Base-by-base conservation (phyloP, 2,329 filamentous ascomycete genomes). In the Fusarium tjaetaba region DNA sequence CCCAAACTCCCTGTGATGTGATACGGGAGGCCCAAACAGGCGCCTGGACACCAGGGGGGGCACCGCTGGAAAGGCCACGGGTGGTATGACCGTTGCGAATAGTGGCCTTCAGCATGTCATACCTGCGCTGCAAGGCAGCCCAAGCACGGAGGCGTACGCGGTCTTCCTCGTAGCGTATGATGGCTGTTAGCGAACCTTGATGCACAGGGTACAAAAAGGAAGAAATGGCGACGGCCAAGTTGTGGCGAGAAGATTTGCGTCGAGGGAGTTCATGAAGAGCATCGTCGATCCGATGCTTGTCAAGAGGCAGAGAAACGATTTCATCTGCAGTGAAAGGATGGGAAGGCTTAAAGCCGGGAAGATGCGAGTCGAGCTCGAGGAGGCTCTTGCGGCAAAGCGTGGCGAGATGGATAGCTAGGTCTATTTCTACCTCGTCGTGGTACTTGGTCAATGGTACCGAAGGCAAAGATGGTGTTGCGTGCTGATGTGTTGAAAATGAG, bases 151-250 rank as follows among this genome's bases (percentile, higher is more conserved):
- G 77, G 16, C 76, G 79, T 11, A 83, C 81, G 22, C 82, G 80
- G 38, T 83, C 81, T 20, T 75, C 78, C 39, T 83, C 81, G 61
- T 82, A 84, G 15, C 81, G 79, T 52, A 84, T 83, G 24, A 83
- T 76, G 52, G 81, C 74, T n/a, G 82, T 77, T 45, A 83, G 64
- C 8, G 81, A 82, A 38, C 78, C 77, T 15, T 80, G 76, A 36
- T 82, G 78, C 24, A 76, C 74, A 7, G 82, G 82, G 68, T 82
- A 81, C 57, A 84, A 62, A 26, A 82, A 71, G 14, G 77, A 61
- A 11, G 82, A 78, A 43, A 84, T 73, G 45, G 77, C 77, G 8
- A 71, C 68, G 13, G 82, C 82, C 16, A 81, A 73, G 9, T 66
- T 69, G 32, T 79, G 78, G 3, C 80, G 79, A 41, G 73, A 62